A percentile compares a stretch with the other conserved stretches of the same genome.
Conservation (phyloP, 2,329 filamentous ascomycete species). For the Diplodia mutila region DNA sequence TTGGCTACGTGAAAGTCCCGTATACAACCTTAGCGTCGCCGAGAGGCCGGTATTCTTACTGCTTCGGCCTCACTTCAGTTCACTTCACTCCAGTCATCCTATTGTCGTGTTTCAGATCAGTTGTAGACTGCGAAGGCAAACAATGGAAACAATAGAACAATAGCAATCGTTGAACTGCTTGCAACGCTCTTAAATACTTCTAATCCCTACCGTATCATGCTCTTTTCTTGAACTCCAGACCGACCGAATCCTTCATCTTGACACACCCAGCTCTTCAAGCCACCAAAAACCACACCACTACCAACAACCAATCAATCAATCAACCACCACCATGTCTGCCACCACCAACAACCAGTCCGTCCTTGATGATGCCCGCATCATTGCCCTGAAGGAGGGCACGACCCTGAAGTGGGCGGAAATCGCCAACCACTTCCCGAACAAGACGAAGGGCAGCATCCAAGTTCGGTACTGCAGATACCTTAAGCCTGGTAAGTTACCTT, state of each 20-base stretch:
- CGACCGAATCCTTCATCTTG: not conserved
- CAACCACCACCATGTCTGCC: not conserved
- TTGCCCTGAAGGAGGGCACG: slow-evolving; percentile 2
- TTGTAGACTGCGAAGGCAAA: not conserved
- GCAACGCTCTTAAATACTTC: not conserved
- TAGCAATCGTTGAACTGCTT: not conserved
- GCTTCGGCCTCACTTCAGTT: not conserved
- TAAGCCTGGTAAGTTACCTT: not conserved
- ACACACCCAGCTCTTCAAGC: not conserved
- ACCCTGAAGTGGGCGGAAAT: not conserved
- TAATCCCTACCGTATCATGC: too few species aligned
- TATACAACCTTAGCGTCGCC: not conserved
- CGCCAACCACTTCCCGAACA: not conserved
- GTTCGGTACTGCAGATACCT: slow-evolving; percentile 2
- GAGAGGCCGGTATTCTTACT: not conserved
- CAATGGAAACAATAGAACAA: not conserved
- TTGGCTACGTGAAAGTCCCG: not conserved
- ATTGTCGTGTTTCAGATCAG: not conserved
- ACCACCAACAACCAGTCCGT: not conserved
- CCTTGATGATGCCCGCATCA: slow-evolving; percentile 12
- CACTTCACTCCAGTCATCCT: not conserved
- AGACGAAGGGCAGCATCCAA: slow-evolving; percentile 15
- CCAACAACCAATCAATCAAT: not conserved
- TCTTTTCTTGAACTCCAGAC: not conserved
- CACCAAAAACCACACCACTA: not conserved